These are phyloP conservation scores for Mycena rosella DNA, from an alignment of 768 basidiomycete species.

Conservation along the genomic window DNA sequence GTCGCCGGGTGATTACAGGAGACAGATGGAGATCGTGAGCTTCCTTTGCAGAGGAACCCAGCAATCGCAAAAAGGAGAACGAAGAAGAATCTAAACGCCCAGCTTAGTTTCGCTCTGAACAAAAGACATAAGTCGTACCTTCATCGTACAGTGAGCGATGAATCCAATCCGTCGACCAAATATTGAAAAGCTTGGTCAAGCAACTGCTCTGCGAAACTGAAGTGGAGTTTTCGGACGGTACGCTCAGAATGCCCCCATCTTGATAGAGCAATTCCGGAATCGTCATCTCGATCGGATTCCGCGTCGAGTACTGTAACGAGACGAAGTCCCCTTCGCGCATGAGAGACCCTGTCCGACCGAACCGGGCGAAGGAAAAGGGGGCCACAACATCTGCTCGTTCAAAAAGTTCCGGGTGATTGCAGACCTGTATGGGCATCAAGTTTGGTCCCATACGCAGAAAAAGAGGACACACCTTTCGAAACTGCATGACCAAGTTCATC, in stretches of 20 bases:
- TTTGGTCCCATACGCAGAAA: constrained; percentile 6
- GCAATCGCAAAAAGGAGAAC: constrained; percentile 85
- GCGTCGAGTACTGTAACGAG: constrained; percentile 85
- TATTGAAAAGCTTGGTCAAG: constrained; percentile 81
- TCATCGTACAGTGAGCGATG: constrained; percentile 75
- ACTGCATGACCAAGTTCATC: constrained; percentile 99
- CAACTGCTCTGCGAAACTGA: constrained; percentile 65
- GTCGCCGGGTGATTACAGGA: constrained; percentile 68
- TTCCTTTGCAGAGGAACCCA: constrained; percentile 74
- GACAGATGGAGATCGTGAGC: constrained; percentile 71
- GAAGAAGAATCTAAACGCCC: constrained; percentile 56
- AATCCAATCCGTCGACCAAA: constrained; percentile 92
- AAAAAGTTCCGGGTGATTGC: constrained; percentile 98
- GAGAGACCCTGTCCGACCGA: constrained; percentile 85
- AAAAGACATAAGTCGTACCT: constrained; percentile 56
- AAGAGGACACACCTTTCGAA: constrained; percentile 82
- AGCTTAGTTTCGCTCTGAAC: constrained; percentile 7
- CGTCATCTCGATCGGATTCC: constrained; percentile 84
- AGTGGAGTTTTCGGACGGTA: constrained; percentile 69
- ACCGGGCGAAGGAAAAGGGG: constrained; percentile 90
- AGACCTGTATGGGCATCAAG: constrained; percentile 67
- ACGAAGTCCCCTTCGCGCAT: constrained; percentile 90
- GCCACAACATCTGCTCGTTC: constrained; percentile 96
- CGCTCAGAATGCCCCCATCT: constrained; percentile 78
- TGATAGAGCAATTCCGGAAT: constrained; percentile 84